Conservation (phyloP, 2,329 filamentous ascomycete genomes). For the Colletotrichum salicis region DNA sequence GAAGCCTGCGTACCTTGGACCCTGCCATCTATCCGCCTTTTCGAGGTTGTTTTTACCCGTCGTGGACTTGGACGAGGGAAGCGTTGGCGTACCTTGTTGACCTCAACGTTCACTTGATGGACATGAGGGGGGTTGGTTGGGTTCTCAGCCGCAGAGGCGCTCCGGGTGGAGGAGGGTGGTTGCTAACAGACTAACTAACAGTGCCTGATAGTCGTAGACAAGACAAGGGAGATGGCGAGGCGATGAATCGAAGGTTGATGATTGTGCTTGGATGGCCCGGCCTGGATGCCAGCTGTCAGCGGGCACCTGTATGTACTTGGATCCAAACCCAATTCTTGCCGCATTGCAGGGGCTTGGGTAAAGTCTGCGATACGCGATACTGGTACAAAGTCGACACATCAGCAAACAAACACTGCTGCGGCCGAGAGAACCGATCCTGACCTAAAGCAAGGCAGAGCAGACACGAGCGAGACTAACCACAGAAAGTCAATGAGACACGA, state of each 20-base stretch:
- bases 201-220: neutral
- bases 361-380: neutral
- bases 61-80: neutral
- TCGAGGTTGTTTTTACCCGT: neutral
- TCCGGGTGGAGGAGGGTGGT: neutral
- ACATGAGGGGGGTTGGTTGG: neutral
- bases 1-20: neutral
- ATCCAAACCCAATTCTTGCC: neutral
- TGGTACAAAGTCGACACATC: neutral
- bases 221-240: neutral
- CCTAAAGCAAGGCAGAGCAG: neutral
- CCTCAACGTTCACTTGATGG: neutral
- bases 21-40: neutral
- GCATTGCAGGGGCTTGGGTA: neutral
- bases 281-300: slow-evolving; percentile 4
- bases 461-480: neutral
- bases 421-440: neutral
- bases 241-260: neutral
- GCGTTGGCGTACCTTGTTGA: neutral
- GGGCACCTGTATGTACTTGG: neutral
- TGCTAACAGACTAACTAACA: neutral
- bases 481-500: neutral
- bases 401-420: neutral
- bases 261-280: slow-evolving; percentile 1
- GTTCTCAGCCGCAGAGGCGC: neutral